Conservation (phyloP, 2,329 filamentous ascomycete genomes). For the Bipolaris gigantea region DNA sequence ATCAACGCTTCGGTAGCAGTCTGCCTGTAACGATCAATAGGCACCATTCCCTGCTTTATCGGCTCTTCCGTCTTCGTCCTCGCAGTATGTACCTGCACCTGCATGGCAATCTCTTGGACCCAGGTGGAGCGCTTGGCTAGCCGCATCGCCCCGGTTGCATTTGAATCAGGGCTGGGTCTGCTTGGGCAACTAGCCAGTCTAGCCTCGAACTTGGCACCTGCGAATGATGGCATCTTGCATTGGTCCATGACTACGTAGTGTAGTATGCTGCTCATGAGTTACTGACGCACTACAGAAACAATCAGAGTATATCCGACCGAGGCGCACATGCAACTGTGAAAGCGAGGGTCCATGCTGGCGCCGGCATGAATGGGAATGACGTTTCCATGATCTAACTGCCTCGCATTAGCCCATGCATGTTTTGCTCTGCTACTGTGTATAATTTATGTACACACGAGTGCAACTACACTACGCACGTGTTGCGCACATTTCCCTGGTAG, state of each 20-base stretch:
- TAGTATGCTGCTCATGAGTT: neutral
- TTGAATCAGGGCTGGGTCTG: neutral
- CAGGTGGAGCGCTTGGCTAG: neutral
- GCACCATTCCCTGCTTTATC: slow-evolving; percentile 1
- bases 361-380: neutral
- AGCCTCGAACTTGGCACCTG: neutral
- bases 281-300: neutral
- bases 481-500: neutral
- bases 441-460: neutral
- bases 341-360: neutral
- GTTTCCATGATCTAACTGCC: neutral
- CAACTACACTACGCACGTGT: neutral
- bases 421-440: neutral
- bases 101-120: neutral
- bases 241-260: no score
- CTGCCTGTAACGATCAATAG: neutral
- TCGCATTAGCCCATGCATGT: neutral
- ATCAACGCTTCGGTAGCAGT: neutral
- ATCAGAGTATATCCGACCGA: neutral
- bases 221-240: neutral
- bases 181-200: neutral
- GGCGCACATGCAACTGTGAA: neutral
- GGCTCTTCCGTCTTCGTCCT: neutral
- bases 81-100: neutral
- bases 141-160: neutral